Base-by-base conservation (phyloP, 2,329 filamentous ascomycete species). In the Cryphonectria parasitica region DNA sequence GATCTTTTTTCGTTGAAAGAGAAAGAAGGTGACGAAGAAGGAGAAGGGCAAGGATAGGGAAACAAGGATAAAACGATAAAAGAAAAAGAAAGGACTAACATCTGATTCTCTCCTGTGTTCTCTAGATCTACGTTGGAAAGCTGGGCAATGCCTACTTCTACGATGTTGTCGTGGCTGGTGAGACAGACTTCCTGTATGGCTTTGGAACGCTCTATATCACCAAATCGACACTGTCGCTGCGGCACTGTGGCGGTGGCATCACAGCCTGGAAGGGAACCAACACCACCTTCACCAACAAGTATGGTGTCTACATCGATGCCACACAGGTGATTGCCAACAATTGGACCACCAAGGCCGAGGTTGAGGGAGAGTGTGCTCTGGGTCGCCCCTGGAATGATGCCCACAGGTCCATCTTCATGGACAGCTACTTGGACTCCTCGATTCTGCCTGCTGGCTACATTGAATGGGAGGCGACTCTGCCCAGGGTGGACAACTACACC, bases 121-220 rank as follows among this genome's bases (percentile, higher is more conserved):
- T 49, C 6, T 22, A 86, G 84, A 77, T 91, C 4, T 92, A 91
- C 74, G 77, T 91, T 22, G 90, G 90, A 67, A 91, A 92, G 76
- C 81, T 90, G 0, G 90, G 87, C 41, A 91, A 90, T 73, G 86
- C 86, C 0, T 91, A 91, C 79, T 89, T 92, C 78, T 85, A 89
- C 76, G 82, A 86, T 49, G 85, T 81, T 67, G 84, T 88, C 49
- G 83, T 92, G 6, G 90, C 88, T 0, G 90, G 90, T 0, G 83
- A 91, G 76, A 91, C 89, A 0, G 90, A 92, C 74, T 92, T 92
- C 79, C 80, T 92, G 28, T 92, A 91, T 75, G 89, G 89, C 11
- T 91, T 91, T 75, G 90, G 89, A 36, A 91, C 89, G 0, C 83
- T 87, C 3, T 92, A 86, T 83, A 82, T 91, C 56, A 83, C 88